A percentile compares a stretch with the other conserved stretches of the same genome.
Evolutionary conservation across 2,329 filamentous ascomycete genomes (phyloP).

Genomic region (Aspergillus novofumigatus): DNA sequence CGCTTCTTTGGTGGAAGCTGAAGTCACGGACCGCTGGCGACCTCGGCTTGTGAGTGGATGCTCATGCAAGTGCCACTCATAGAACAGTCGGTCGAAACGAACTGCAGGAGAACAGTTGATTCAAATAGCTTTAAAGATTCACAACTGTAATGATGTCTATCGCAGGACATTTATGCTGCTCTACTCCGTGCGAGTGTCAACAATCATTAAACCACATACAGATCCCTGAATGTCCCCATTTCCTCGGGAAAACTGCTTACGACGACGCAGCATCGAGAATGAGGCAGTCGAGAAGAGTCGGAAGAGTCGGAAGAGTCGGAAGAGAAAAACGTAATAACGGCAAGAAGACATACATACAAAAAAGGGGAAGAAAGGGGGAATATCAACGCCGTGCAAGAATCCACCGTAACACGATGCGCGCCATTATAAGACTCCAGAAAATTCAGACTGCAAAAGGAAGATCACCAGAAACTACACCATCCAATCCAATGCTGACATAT

Average conservation of each 20-base stretch:
- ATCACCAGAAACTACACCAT: constrained; percentile 96
- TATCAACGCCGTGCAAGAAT: constrained; percentile 19
- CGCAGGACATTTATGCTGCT: not conserved
- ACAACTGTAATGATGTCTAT: not conserved
- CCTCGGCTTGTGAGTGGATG: not conserved
- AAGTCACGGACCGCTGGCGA: not conserved
- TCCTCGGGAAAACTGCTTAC: not conserved
- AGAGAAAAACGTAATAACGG: constrained; percentile 7
- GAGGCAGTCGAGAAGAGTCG: not conserved
- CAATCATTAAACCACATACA: not conserved
- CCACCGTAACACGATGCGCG: constrained; percentile 24
- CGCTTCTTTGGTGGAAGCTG: not conserved
- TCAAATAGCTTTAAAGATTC: not conserved
- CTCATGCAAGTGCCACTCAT: not conserved
- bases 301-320: constrained; percentile 5
- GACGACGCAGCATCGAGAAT: not conserved
- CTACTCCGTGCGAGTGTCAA: not conserved
- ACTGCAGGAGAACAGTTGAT: not conserved
- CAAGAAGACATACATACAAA: constrained; percentile 6
- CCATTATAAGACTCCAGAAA: constrained; percentile 22
- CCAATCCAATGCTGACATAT: constrained; percentile 98
- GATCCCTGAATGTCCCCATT: not conserved
- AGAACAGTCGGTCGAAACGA: not conserved
- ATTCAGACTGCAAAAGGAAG: constrained; percentile 5
- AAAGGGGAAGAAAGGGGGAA: constrained; percentile 12